Percentiles rank a stretch among this genome's conserved stretches.
Evolutionary conservation across 129 eudicot species (phyloP).

Genomic region (Kitagawia praeruptora): DNA sequence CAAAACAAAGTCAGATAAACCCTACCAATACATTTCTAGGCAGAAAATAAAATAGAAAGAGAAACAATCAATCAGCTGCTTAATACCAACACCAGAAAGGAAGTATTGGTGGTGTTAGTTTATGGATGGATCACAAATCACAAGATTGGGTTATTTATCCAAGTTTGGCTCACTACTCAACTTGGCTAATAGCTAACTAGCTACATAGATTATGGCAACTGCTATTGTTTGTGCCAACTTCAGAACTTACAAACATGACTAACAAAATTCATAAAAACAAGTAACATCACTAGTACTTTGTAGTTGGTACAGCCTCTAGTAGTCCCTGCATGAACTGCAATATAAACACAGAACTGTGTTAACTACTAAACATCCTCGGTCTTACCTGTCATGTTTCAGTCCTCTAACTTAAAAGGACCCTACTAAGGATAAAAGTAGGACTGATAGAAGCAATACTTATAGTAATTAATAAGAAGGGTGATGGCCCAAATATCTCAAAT

Average conservation of each 20-base stretch:
- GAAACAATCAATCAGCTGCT: background rate
- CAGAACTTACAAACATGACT: background rate
- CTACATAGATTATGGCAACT: background rate
- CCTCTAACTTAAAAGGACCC: background rate
- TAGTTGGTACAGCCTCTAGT: background rate
- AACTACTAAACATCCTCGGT: background rate
- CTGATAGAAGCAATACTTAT: background rate
- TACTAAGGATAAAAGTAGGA: background rate
- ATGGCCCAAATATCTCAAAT: too few species aligned
- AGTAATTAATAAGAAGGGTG: background rate
- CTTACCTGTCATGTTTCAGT: background rate
- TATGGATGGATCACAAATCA: background rate
- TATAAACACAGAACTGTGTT: background rate
- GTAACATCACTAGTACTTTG: background rate
- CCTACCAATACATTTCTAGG: background rate
- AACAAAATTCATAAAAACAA: background rate
- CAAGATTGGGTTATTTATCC: background rate
- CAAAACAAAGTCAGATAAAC: background rate
- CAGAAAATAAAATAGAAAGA: background rate
- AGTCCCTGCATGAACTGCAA: background rate
- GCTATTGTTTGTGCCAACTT: background rate
- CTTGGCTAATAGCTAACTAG: background rate
- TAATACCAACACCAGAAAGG: background rate
- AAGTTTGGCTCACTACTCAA: background rate
- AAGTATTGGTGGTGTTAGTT: background rate